These are phyloP conservation scores for Aspergillus glaucus DNA, from an alignment of 2,329 filamentous ascomycete species.

Conservation along the genomic window DNA sequence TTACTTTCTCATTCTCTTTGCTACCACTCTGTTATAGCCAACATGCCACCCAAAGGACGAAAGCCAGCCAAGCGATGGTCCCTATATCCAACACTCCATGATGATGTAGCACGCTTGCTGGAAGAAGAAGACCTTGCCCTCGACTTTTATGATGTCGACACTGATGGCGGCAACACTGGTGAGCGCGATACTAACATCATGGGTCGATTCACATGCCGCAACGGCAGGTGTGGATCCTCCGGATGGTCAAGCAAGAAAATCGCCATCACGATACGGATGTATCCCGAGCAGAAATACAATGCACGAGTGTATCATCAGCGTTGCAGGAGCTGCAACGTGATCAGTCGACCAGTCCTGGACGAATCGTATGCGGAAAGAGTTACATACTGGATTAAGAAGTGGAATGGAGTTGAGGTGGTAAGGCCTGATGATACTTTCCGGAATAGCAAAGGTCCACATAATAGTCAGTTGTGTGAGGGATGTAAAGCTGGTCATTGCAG, in stretches of 20 bases:
- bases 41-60: conserved; percentile 7
- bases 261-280: conserved; percentile 40
- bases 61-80: conserved; percentile 27
- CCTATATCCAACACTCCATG: conserved; percentile 28
- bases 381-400: conserved; percentile 39
- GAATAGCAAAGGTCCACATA: conserved; percentile 20
- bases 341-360: conserved; percentile 30
- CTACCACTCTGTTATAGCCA: not conserved
- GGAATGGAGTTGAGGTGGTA: conserved; percentile 29
- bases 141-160: conserved; percentile 25
- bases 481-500: conserved; percentile 25
- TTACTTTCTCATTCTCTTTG: not conserved
- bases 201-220: conserved; percentile 37
- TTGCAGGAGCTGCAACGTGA: conserved; percentile 30
- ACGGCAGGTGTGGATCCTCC: conserved; percentile 20
- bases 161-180: conserved; percentile 16
- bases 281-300: conserved; percentile 35
- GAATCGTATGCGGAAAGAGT: conserved; percentile 39
- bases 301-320: conserved; percentile 41
- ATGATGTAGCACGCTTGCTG: conserved; percentile 25
- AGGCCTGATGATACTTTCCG: conserved; percentile 2
- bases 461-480: conserved; percentile 25
- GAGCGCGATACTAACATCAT: conserved; percentile 39
- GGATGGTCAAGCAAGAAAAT: conserved; percentile 39
- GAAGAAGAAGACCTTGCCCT: conserved; percentile 24